phyloP scores from a whole-genome alignment of 2,329 filamentous ascomycete genomes.

The Alternaria conjuncta region DNA sequence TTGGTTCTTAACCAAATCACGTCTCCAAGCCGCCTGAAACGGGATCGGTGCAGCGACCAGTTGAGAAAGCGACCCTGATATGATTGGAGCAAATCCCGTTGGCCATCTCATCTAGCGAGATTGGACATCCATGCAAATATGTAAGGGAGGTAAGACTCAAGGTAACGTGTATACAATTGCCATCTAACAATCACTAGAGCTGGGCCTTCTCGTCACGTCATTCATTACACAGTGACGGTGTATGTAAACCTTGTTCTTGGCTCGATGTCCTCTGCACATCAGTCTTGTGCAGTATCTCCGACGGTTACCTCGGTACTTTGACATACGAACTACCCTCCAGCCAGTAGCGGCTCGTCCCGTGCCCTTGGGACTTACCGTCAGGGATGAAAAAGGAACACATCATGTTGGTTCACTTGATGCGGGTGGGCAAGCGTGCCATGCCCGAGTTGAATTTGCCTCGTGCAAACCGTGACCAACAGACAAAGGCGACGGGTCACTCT shows the following conservation, averaged over 20 bases:
- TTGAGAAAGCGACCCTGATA: conserved; percentile 9
- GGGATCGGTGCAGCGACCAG: conserved; percentile 16
- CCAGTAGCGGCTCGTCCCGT: conserved; percentile 33
- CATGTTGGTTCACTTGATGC: conserved; percentile 19
- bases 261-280: not conserved
- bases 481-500: conserved; percentile 2
- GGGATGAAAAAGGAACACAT: conserved; percentile 17
- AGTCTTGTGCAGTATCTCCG: not conserved
- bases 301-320: not conserved
- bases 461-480: conserved; percentile 10
- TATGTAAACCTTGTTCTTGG: not conserved
- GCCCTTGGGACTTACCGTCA: conserved; percentile 12
- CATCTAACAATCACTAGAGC: not conserved
- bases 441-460: conserved; percentile 22
- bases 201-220: not conserved
- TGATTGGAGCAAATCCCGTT: conserved; percentile 26
- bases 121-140: conserved; percentile 5
- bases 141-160: not conserved
- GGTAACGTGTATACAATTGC: not conserved
- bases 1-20: conserved; percentile 19
- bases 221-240: not conserved
- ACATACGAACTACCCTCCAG: not conserved
- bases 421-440: conserved; percentile 17
- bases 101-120: conserved; percentile 4
- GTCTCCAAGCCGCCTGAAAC: conserved; percentile 8